Conservation (phyloP, 139 green algal species). For the Coelastrella sp. region DNA sequence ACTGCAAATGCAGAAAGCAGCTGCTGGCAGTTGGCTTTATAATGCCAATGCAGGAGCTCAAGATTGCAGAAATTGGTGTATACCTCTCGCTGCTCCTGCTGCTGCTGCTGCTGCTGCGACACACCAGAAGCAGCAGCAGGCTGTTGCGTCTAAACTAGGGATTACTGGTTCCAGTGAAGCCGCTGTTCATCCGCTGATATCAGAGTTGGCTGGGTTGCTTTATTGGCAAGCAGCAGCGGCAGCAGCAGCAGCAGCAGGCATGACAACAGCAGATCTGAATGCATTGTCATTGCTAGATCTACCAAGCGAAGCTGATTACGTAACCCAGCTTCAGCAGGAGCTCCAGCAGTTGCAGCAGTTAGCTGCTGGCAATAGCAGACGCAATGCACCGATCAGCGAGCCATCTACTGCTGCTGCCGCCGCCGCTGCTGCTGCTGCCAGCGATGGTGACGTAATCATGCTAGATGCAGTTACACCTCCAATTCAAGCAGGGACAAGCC, state of each 20-base stretch:
- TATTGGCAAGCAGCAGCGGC: constrained; percentile 1
- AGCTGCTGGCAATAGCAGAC: background rate
- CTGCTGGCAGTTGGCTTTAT: background rate
- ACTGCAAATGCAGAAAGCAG: background rate
- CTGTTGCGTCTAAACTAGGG: background rate
- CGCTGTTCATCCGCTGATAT: background rate
- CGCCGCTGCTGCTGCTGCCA: background rate
- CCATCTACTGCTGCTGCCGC: background rate
- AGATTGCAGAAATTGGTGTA: too few species aligned
- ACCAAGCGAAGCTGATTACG: background rate
- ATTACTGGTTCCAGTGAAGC: background rate
- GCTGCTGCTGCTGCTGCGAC: too few species aligned
- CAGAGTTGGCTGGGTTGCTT: background rate
- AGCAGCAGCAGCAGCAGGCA: constrained; percentile 4
- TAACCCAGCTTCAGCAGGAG: background rate
- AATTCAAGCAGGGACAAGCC: background rate
- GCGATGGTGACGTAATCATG: background rate
- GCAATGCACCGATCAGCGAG: background rate
- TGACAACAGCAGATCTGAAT: background rate
- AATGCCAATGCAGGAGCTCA: background rate
- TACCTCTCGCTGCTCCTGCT: too few species aligned
- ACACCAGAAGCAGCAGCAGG: constrained; percentile 40
- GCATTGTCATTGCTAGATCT: background rate
- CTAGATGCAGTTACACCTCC: background rate
- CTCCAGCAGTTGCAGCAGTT: constrained; percentile 19